phyloP scores from a whole-genome alignment of 2,329 filamentous ascomycete genomes.

The Hymenoscyphus occultus region DNA sequence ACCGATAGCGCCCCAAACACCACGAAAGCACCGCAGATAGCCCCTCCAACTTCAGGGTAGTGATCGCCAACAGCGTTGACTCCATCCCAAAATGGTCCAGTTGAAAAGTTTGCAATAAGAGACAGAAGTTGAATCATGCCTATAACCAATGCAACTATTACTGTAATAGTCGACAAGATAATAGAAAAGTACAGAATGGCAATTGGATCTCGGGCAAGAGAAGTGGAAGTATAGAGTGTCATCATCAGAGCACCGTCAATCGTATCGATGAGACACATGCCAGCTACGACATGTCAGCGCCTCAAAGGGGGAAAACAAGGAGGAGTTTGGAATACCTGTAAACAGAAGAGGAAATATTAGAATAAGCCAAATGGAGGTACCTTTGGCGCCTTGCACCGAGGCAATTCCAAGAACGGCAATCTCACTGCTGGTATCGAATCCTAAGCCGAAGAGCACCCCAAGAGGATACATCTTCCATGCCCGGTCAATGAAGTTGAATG shows the following conservation, averaged over 20 bases:
- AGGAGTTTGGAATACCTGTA: conserved; percentile 55
- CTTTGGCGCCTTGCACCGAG: conserved; percentile 78
- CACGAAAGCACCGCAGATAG: conserved; percentile 82
- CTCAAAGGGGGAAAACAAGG: neutral
- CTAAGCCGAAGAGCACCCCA: conserved; percentile 83
- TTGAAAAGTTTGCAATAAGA: conserved; percentile 70
- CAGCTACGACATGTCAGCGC: conserved; percentile 50
- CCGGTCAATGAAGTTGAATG: conserved; percentile 71
- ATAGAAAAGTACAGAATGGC: conserved; percentile 88
- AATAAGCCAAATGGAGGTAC: conserved; percentile 91
- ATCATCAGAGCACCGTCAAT: conserved; percentile 94
- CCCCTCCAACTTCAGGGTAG: conserved; percentile 82
- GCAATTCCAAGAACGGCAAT: conserved; percentile 89
- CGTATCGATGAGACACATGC: conserved; percentile 94
- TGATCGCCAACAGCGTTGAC: conserved; percentile 73
- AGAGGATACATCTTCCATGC: conserved; percentile 97
- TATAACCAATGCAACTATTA: conserved; percentile 56
- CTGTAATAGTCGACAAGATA: conserved; percentile 37
- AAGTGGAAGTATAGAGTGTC: conserved; percentile 79
- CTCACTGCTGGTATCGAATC: conserved; percentile 94
- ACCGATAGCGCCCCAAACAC: conserved; percentile 61
- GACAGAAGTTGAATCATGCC: conserved; percentile 81
- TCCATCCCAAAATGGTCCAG: conserved; percentile 86
- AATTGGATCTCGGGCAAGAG: conserved; percentile 76
- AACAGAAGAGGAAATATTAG: conserved; percentile 88